Evolutionary conservation across 2,329 filamentous ascomycete genomes (phyloP).

Genomic region (Fusarium incarnatum): DNA sequence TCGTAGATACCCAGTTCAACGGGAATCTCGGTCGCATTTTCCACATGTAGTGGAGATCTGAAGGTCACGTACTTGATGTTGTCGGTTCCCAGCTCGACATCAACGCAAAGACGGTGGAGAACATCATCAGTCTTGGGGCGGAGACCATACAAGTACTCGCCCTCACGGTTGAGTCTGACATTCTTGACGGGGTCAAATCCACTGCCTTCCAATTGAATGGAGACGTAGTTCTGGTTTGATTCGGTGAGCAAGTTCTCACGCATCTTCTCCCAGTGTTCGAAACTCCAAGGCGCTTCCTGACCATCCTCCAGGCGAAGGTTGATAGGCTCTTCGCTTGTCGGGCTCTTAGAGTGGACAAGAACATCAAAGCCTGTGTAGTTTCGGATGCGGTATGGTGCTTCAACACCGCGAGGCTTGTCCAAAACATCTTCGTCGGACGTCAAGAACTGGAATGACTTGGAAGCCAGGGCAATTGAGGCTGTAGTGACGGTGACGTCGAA

Average conservation of each 20-base stretch:
- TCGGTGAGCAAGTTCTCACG: constrained; percentile 92
- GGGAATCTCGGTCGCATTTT: constrained; percentile 97
- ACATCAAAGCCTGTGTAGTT: constrained; percentile 97
- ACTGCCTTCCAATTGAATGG: constrained; percentile 88
- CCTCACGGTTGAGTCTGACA: constrained; percentile 92
- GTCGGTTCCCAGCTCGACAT: constrained; percentile 89
- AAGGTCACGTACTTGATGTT: constrained; percentile 99
- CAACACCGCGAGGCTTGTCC: constrained; percentile 89
- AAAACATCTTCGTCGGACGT: constrained; percentile 87
- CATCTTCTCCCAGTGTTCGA: constrained; percentile 96
- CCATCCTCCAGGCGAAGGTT: constrained; percentile 86
- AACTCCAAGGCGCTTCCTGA: constrained; percentile 93
- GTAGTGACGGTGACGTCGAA: constrained; percentile 95
- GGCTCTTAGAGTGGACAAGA: constrained; percentile 81
- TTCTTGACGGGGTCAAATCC: constrained; percentile 92
- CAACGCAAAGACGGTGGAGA: constrained; percentile 89
- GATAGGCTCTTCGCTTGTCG: constrained; percentile 73
- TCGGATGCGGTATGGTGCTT: constrained; percentile 91
- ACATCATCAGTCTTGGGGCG: constrained; percentile 88
- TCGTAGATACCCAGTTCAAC: constrained; percentile 94
- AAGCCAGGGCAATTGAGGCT: constrained; percentile 90
- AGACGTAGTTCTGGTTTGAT: constrained; percentile 80
- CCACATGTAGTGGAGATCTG: constrained; percentile 88
- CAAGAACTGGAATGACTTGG: constrained; percentile 92
- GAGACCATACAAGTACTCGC: constrained; percentile 89